phyloP scores from a whole-genome alignment of 768 basidiomycete species.

The Leccinum ochraceum region DNA sequence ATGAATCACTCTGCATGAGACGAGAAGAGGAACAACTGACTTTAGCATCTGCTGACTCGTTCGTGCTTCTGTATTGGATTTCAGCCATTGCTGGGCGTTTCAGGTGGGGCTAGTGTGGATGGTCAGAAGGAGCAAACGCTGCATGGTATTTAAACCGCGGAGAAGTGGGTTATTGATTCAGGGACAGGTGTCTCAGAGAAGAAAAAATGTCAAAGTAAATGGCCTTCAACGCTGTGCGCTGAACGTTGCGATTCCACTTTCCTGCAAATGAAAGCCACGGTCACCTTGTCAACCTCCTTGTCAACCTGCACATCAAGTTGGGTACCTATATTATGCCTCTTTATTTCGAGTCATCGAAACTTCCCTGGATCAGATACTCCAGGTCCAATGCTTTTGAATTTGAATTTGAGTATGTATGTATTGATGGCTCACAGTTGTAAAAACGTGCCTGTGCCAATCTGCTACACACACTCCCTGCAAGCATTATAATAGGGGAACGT shows the following conservation, averaged over 20 bases:
- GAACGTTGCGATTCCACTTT: neutral
- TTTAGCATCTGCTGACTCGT: neutral
- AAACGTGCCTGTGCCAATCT: neutral
- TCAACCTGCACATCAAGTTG: neutral
- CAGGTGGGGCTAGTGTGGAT: neutral
- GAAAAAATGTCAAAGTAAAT: neutral
- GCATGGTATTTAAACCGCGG: conserved; percentile 8
- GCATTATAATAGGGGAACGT: neutral
- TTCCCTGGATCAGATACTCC: neutral
- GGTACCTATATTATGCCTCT: neutral
- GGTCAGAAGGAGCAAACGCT: neutral
- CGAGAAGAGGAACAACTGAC: conserved; percentile 1
- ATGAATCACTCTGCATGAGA: neutral
- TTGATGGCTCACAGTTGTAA: neutral
- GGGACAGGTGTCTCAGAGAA: conserved; percentile 1
- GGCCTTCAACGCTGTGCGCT: neutral
- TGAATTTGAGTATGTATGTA: neutral
- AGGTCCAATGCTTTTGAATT: neutral
- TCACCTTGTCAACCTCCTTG: neutral
- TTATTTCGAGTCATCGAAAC: neutral
- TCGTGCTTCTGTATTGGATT: neutral
- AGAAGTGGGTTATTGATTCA: conserved; percentile 3
- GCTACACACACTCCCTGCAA: neutral
- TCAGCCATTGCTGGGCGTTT: conserved; percentile 7
- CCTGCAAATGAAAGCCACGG: neutral